phyloP scores from a whole-genome alignment of 1,139 yeast species.

The Pichia sp. region DNA sequence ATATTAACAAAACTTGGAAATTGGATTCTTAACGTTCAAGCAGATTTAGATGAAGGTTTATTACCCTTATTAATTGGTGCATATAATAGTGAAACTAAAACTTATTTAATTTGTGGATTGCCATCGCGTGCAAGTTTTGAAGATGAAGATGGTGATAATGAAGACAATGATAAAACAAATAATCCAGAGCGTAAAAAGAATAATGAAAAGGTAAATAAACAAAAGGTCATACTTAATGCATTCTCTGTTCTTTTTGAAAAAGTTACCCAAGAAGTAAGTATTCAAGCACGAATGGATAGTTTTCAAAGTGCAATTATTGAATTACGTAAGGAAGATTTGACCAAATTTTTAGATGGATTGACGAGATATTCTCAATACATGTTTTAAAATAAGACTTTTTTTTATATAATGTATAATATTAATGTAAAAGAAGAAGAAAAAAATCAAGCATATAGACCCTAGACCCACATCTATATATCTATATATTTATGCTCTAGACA shows the following conservation, averaged over 20 bases:
- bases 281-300: conserved; percentile 85
- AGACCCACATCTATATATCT: conserved; percentile 2
- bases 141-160: conserved; percentile 21
- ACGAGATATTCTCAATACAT: conserved; percentile 17
- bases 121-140: conserved; percentile 67
- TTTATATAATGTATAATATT: background rate
- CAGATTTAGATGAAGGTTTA: conserved; percentile 66
- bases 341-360: conserved; percentile 79
- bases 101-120: conserved; percentile 83
- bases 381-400: background rate
- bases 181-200: conserved; percentile 19
- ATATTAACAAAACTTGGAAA: conserved; percentile 77
- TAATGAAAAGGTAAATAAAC: conserved; percentile 17
- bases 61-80: conserved; percentile 87
- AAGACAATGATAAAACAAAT: background rate
- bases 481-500: background rate
- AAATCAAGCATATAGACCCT: background rate
- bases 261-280: conserved; percentile 65
- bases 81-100: conserved; percentile 64
- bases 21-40: conserved; percentile 88
- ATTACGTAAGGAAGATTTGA: conserved; percentile 77
- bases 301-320: conserved; percentile 93
- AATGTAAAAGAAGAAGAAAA: background rate
- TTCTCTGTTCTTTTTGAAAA: conserved; percentile 73
- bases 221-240: conserved; percentile 52